Conservation (phyloP, 2,329 filamentous ascomycete species). For the Stachybotrys chlorohalonatus region DNA sequence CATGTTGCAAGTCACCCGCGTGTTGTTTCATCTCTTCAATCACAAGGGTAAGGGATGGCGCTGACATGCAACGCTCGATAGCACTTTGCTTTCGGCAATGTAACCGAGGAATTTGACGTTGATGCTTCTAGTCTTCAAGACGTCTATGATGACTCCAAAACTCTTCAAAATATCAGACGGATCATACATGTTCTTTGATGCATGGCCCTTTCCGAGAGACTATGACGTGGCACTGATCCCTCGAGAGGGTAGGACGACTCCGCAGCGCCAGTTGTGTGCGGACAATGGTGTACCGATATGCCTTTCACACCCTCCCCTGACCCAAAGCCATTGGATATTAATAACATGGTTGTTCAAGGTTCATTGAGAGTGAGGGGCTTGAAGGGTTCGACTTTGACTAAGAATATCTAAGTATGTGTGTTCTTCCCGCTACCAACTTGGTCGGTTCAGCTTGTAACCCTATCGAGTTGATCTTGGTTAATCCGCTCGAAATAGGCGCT, state of each 20-base stretch:
- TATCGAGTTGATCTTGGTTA: neutral
- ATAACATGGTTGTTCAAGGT: slow-evolving; percentile 6
- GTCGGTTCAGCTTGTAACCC: neutral
- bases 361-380: slow-evolving; percentile 22
- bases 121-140: neutral
- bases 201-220: slow-evolving; percentile 32
- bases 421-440: too few relatives aligned
- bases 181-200: slow-evolving; percentile 35
- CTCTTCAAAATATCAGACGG: slow-evolving; percentile 11
- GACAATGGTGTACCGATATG: slow-evolving; percentile 14
- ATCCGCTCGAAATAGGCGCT: neutral
- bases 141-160: neutral
- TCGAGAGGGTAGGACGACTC: slow-evolving; percentile 18
- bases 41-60: too few relatives aligned
- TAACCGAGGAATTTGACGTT: neutral
- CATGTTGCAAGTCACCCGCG: neutral
- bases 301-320: neutral
- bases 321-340: neutral
- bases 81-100: neutral
- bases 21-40: too few relatives aligned
- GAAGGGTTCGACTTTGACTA: slow-evolving; percentile 27
- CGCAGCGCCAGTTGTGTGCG: slow-evolving; percentile 20
- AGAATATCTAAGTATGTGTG: slow-evolving; percentile 23
- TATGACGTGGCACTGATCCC: slow-evolving; percentile 26
- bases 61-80: too few relatives aligned